Percentiles rank a stretch among this genome's conserved stretches.
These are phyloP conservation scores for Abrus precatorius DNA, from an alignment of 306 rosid genomes.

Conservation along the genomic window DNA sequence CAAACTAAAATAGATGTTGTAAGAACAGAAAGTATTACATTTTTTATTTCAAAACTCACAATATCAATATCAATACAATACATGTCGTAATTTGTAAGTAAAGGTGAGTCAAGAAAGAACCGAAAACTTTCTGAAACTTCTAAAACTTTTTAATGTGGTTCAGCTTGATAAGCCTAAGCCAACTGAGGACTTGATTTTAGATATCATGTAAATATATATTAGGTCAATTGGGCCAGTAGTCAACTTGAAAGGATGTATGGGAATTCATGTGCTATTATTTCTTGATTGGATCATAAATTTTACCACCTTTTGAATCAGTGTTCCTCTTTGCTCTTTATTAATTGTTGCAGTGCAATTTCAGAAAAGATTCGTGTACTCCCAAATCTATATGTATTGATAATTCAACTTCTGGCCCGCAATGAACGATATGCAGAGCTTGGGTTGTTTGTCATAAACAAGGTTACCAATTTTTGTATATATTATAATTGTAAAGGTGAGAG, in stretches of 20 bases:
- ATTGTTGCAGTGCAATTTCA: constrained; percentile 70
- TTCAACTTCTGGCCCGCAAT: constrained; percentile 79
- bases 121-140: background rate
- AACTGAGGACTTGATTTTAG: constrained; percentile 30
- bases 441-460: constrained; percentile 88
- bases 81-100: constrained; percentile 24
- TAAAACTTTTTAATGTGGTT: background rate
- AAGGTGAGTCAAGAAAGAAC: constrained; percentile 4
- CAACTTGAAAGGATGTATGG: constrained; percentile 38
- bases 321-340: constrained; percentile 40
- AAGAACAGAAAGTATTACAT: constrained; percentile 21
- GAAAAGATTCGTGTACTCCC: constrained; percentile 83
- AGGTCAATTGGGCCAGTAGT: constrained; percentile 26
- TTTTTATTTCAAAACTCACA: background rate
- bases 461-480: constrained; percentile 38
- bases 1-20: constrained; percentile 11
- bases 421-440: constrained; percentile 91
- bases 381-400: constrained; percentile 72
- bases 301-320: constrained; percentile 6
- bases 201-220: constrained; percentile 23
- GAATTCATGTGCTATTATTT: constrained; percentile 26
- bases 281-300: constrained; percentile 22
- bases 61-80: background rate
- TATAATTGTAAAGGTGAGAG: constrained; percentile 27
- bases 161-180: constrained; percentile 36